Conservation (phyloP, 2,329 filamentous ascomycete species). For the Xylaria sp. region DNA sequence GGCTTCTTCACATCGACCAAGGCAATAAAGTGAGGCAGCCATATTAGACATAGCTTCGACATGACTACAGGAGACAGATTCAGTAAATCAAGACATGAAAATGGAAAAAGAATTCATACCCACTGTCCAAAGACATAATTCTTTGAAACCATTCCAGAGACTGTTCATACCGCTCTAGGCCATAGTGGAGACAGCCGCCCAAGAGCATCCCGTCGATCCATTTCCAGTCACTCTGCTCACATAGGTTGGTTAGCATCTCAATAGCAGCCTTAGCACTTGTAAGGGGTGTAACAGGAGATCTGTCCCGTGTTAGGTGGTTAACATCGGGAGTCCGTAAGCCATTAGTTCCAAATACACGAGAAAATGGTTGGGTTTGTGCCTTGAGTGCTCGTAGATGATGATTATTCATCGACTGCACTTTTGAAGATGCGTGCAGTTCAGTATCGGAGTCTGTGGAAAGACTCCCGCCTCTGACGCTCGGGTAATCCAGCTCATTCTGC, state of each 20-base stretch:
- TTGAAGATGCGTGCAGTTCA: constrained; percentile 31
- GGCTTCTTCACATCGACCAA: constrained; percentile 85
- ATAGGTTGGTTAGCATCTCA: constrained; percentile 77
- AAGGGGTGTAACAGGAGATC: constrained; percentile 55
- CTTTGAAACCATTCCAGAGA: constrained; percentile 79
- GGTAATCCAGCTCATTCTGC: constrained; percentile 32
- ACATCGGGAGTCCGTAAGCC: constrained; percentile 37
- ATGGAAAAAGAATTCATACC: constrained; percentile 55
- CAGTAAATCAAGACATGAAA: constrained; percentile 8
- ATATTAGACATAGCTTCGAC: constrained; percentile 95
- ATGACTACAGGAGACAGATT: constrained; percentile 65
- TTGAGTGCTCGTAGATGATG: constrained; percentile 38
- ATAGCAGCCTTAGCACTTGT: constrained; percentile 74
- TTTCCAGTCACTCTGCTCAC: constrained; percentile 82
- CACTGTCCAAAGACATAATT: constrained; percentile 66
- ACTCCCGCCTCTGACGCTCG: constrained; percentile 31
- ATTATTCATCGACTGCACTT: constrained; percentile 37
- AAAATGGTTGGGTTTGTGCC: constrained; percentile 39
- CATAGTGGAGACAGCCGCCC: constrained; percentile 91
- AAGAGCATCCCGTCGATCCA: constrained; percentile 96
- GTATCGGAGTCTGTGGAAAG: constrained; percentile 32
- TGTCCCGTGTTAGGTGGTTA: constrained; percentile 40
- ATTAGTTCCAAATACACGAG: constrained; percentile 44
- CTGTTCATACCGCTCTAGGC: constrained; percentile 83
- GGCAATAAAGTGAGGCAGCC: constrained; percentile 86